phyloP scores from a whole-genome alignment of 371 early-diverging fungal species.

The Mortierella sp. region DNA sequence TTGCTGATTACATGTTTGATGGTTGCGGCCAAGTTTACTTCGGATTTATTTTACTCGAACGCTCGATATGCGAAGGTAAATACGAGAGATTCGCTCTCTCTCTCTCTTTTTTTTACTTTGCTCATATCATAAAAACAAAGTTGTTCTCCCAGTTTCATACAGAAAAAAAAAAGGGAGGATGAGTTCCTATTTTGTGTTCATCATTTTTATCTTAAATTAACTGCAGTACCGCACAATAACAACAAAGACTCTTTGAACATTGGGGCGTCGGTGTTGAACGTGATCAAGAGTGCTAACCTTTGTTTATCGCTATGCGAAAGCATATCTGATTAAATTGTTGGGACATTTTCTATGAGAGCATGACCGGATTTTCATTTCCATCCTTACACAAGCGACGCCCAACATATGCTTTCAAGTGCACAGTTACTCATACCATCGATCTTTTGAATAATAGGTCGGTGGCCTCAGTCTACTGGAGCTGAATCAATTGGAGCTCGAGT shows the following conservation, averaged over 20 bases:
- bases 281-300: too few relatives aligned
- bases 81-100: background rate
- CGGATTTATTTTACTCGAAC: slow-evolving; percentile 87
- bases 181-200: slow-evolving; percentile 9
- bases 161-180: too few relatives aligned
- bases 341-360: too few relatives aligned
- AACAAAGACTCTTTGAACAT: background rate
- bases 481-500: slow-evolving; percentile 90
- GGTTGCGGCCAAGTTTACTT: slow-evolving; percentile 85
- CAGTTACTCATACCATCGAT: background rate
- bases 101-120: background rate
- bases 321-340: too few relatives aligned
- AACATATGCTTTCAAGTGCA: background rate
- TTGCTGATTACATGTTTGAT: slow-evolving; percentile 79
- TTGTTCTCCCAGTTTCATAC: too few relatives aligned
- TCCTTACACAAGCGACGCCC: too few relatives aligned
- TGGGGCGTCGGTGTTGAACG: background rate
- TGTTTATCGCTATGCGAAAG: too few relatives aligned
- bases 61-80: slow-evolving; percentile 79
- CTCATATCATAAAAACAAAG: too few relatives aligned
- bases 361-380: too few relatives aligned
- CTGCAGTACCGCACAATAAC: background rate
- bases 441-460: slow-evolving; percentile 71
- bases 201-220: slow-evolving; percentile 1
- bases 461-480: slow-evolving; percentile 86